Evolutionary conservation across 202 grass and related monocot species (phyloP), one percentile per base, ranked within the genome.

Genomic region (Eragrostis tef): DNA sequence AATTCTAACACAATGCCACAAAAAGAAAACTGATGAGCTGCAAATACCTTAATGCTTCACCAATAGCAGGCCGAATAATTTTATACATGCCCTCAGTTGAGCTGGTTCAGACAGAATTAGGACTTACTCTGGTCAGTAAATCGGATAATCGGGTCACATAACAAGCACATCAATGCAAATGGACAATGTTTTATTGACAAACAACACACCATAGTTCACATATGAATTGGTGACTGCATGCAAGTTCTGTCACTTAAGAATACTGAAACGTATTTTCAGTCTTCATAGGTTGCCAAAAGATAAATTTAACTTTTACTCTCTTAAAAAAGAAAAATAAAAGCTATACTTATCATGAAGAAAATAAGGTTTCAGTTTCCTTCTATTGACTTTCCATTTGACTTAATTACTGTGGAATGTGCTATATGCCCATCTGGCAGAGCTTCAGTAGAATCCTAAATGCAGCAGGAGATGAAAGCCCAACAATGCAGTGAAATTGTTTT

Each of bases 31-130:
- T 83, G 44, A 45, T 86, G 45, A 74, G 77, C 56, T 25, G 41
- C n/a, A 89, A 52, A 73, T 99, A 99, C 97, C 97, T 96, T 86
- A 96, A 64, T 75, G 97, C 93, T 80, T 96, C 97, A 52, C 93
- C 93, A 31, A 94, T 68, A 76, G 92, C 93, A 87, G 97, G 97
- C 6, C 97, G 85, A 85, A 90, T 78, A 75, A 99, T 92, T 83
- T 92, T 99, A 79, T 84, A 94, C 17, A 85, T 82, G 74, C 93
- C 93, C 84, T 90, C 83, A 82, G 67, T 87, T 81, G 97, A 94
- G 62, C 93, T 99, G 90, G 75, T 80, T 54, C 5, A 29, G 16
- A 79, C 83, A 65, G 17, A 72, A 59, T 43, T 20, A 87, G 61
- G 16, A 86, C 73, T 16, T 34, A 64, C 25, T 58, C 25, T 76